Evolutionary conservation across 2,329 filamentous ascomycete genomes (phyloP), one percentile per base, ranked within the genome.

Genomic region (Lachnellula cervina): DNA sequence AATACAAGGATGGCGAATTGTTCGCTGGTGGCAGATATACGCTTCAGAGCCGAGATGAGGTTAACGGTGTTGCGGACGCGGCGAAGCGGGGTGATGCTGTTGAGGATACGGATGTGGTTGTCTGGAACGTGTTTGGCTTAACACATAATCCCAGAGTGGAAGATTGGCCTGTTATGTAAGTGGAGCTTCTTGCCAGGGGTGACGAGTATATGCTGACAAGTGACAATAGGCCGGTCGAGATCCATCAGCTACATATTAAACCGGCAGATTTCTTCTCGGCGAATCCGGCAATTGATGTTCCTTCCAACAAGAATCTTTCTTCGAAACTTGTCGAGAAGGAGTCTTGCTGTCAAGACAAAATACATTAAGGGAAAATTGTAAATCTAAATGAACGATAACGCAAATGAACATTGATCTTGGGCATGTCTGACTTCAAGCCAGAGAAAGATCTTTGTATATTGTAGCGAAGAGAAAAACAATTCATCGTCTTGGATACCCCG

Each of bases 121-220:
- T 96, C 6, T 97, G 91, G 91, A 90, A 95, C 73, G 94, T 89
- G 0, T 96, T 96, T 67, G 91, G 91, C 23, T 77, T 96, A 25
- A 92, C 87, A 1, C 92, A 96, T 70, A 92, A 96, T 76, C 91
- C 92, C 0, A 77, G 88, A 0, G 90, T 90, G 0, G 92, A 96
- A 68, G 92, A 96, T 71, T 96, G 89, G 76, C 91, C 91, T 16
- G 80, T 96, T 62, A 96, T 96, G 91, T 63, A 45, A 61, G 63
- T 59, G 25, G n/a, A 25, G 16, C 32, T 23, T 16, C 19, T 19
- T 32, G n/a, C 38, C 13, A 43, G 6, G n/a, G 44, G 9, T 54
- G 37, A 19, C 6, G 21, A 23, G 4, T 17, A 17, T 25, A 32
- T 21, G 21, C 51, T 38, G 51, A 35, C 23, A 17, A 8, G 32